A percentile compares a stretch with the other conserved stretches of the same genome.
Conservation (phyloP, 306 rosid species). For the Cucumis cinereus region DNA sequence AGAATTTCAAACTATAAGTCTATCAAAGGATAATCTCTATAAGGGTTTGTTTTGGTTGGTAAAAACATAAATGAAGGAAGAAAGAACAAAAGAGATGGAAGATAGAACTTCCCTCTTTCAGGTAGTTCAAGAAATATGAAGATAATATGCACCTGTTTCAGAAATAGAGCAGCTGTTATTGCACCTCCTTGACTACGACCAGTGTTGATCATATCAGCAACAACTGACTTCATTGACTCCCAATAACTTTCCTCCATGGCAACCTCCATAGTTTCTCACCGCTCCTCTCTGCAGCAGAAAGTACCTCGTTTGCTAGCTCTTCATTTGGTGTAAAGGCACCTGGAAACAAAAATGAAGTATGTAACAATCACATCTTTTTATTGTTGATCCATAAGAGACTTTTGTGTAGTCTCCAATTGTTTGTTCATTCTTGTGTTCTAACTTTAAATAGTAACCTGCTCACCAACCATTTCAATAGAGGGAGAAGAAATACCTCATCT, state of each 20-base stretch:
- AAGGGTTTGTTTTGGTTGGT: background rate
- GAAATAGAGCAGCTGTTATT: slow-evolving; percentile 80
- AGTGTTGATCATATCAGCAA: slow-evolving; percentile 89
- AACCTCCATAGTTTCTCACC: slow-evolving; percentile 93
- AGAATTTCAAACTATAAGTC: background rate
- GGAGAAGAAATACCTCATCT: background rate
- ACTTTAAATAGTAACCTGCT: background rate
- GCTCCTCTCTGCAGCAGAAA: slow-evolving; percentile 63
- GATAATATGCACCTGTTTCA: slow-evolving; percentile 50
- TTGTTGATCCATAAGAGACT: background rate
- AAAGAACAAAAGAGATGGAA: background rate
- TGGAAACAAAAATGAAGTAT: slow-evolving; percentile 12
- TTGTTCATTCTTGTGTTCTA: background rate
- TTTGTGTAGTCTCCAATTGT: background rate
- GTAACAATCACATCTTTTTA: background rate
- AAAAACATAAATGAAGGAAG: background rate
- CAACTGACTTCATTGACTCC: slow-evolving; percentile 89
- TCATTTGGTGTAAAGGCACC: slow-evolving; percentile 93
- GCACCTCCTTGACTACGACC: slow-evolving; percentile 83
- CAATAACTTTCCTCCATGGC: slow-evolving; percentile 98
- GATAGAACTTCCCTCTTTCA: background rate
- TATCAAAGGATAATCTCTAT: background rate
- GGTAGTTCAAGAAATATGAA: background rate
- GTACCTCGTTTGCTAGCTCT: slow-evolving; percentile 77
- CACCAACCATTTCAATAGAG: background rate